A percentile compares a stretch with the other conserved stretches of the same genome.
Evolutionary conservation across 495 filamentous ascomycete genomes (phyloP).

Genomic region (Neurospora sp.): DNA sequence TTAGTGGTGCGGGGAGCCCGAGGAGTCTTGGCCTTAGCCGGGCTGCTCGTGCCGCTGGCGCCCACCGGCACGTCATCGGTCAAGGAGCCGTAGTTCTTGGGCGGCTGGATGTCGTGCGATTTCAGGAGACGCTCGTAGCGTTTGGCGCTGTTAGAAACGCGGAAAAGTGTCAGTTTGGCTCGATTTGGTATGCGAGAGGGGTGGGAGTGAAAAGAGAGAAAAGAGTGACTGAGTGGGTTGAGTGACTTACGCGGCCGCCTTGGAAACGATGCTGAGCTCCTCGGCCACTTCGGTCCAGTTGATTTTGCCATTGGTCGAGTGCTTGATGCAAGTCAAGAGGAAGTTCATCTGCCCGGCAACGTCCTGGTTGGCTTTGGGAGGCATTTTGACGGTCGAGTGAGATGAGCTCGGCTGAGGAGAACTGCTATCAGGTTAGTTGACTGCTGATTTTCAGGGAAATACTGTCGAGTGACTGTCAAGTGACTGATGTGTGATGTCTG

Average conservation of each 20-base stretch:
- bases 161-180: neutral
- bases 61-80: neutral
- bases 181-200: neutral
- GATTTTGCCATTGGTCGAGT: constrained; percentile 46
- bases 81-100: neutral
- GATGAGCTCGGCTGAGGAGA: neutral
- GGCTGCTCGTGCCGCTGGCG: neutral
- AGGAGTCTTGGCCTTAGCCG: neutral
- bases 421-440: neutral
- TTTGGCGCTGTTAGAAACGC: constrained; percentile 22
- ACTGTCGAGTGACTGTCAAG: neutral
- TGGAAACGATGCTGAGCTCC: constrained; percentile 50
- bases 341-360: constrained; percentile 44
- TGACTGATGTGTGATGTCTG: neutral
- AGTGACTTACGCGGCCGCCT: constrained; percentile 59
- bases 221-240: neutral
- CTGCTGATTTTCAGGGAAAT: neutral
- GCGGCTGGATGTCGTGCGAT: constrained; percentile 35
- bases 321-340: constrained; percentile 52
- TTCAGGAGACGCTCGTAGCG: constrained; percentile 56
- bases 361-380: constrained; percentile 35
- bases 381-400: constrained; percentile 28
- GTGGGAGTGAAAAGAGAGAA: neutral
- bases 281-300: constrained; percentile 53
- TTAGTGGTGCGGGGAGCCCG: neutral